These are phyloP conservation scores for Rhizopus arrhizus DNA, from an alignment of 371 early-diverging fungal genomes.

Conservation along the genomic window DNA sequence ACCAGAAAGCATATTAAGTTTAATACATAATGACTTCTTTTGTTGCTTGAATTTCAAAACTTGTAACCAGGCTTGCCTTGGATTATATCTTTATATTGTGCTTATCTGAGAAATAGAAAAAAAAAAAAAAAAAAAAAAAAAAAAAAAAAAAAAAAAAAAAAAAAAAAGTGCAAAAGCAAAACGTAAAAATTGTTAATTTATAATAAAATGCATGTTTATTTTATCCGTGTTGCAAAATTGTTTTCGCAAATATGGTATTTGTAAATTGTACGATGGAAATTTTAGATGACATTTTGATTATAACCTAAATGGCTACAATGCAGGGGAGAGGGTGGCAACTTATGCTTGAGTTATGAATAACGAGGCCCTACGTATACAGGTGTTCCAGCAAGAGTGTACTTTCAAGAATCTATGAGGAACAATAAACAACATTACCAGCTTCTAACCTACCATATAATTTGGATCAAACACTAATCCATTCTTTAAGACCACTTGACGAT, in stretches of 20 bases:
- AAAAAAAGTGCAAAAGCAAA: not conserved
- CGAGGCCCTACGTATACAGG: not conserved
- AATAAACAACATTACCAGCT: not conserved
- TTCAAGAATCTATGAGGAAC: not conserved
- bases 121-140: not conserved
- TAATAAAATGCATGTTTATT: too few species aligned
- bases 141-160: not conserved
- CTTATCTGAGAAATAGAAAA: not conserved
- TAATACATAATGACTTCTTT: too few species aligned
- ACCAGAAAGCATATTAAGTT: not conserved
- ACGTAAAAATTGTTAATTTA: too few species aligned
- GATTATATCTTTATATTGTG: too few species aligned
- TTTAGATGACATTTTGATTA: too few species aligned
- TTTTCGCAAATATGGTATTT: too few species aligned
- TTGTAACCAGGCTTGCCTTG: too few species aligned
- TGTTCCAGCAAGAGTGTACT: conserved; percentile 3
- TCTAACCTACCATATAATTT: conserved; percentile 54
- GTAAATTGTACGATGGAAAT: too few species aligned
- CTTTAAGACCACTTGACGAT: conserved; percentile 68
- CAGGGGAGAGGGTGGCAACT: not conserved
- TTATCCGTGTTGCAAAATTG: too few species aligned
- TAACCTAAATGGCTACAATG: not conserved
- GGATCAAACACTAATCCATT: conserved; percentile 69
- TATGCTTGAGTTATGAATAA: not conserved
- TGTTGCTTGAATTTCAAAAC: too few species aligned